phyloP scores from a whole-genome alignment of 768 basidiomycete species.

The Boletellus ananiceps region DNA sequence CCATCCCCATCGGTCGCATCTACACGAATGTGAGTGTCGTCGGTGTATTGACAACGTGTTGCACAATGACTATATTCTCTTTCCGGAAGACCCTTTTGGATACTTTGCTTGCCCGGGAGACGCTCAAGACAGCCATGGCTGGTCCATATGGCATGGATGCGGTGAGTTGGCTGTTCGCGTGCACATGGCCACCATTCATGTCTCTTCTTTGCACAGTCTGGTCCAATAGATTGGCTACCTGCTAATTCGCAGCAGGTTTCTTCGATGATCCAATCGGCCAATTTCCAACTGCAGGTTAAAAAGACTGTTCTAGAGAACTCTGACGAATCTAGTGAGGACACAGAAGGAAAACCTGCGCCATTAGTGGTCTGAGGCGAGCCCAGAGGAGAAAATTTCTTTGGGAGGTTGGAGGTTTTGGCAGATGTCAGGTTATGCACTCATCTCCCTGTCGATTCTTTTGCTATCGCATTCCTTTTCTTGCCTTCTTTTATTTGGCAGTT shows the following conservation, averaged over 20 bases:
- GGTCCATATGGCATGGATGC: too few relatives aligned
- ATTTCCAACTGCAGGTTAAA: constrained; percentile 1
- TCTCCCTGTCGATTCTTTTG: background rate
- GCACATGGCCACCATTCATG: background rate
- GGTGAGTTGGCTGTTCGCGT: too few relatives aligned
- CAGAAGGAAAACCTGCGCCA: background rate
- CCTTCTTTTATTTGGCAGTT: background rate
- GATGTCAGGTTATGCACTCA: background rate
- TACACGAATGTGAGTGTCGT: too few relatives aligned
- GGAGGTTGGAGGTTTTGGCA: background rate
- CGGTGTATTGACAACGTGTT: too few relatives aligned
- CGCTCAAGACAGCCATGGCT: too few relatives aligned
- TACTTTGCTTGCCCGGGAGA: too few relatives aligned
- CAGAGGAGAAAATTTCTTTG: too few relatives aligned
- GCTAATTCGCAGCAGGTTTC: background rate
- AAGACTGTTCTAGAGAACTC: background rate
- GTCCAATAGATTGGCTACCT: background rate
- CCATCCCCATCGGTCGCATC: too few relatives aligned
- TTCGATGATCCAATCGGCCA: background rate
- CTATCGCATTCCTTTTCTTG: background rate
- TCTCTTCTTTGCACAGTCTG: background rate
- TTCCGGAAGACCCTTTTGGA: too few relatives aligned
- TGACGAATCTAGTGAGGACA: background rate
- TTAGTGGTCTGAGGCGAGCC: background rate
- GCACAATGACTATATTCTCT: too few relatives aligned